These are phyloP conservation scores for Escovopsis sp. DNA, from an alignment of 2,329 filamentous ascomycete genomes.

Conservation along the genomic window DNA sequence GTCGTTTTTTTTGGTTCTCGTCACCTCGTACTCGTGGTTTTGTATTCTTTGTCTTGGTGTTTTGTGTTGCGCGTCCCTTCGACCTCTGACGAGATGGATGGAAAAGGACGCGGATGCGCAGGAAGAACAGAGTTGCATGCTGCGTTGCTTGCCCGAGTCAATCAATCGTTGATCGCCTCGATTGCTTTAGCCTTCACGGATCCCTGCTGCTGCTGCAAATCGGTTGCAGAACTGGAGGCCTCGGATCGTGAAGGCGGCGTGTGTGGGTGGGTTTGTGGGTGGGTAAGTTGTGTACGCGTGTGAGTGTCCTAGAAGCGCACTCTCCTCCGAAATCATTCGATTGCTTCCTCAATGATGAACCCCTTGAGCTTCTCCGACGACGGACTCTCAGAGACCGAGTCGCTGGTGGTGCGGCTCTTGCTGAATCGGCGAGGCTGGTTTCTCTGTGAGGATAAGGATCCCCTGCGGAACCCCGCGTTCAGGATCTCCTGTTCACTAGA, in stretches of 20 bases:
- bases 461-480: slow-evolving; percentile 15
- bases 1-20: not conserved
- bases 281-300: not conserved
- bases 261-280: not conserved
- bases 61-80: too few relatives aligned
- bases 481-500: slow-evolving; percentile 20
- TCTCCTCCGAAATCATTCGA: not conserved
- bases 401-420: slow-evolving; percentile 25
- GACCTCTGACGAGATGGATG: too few relatives aligned
- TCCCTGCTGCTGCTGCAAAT: too few relatives aligned
- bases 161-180: too few relatives aligned
- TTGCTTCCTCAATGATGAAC: not conserved
- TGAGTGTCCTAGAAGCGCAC: not conserved
- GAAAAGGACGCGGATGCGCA: too few relatives aligned
- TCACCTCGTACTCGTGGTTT: not conserved
- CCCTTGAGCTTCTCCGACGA: not conserved
- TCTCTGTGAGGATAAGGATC: slow-evolving; percentile 13
- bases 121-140: too few relatives aligned
- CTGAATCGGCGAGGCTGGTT: slow-evolving; percentile 27
- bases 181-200: too few relatives aligned
- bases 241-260: not conserved
- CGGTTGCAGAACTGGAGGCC: too few relatives aligned
- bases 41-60: not conserved
- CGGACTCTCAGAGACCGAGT: slow-evolving; percentile 12
- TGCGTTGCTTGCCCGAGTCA: too few relatives aligned